Conservation (phyloP, 164 flowering plant genomes). For the Macadamia tetraphylla region DNA sequence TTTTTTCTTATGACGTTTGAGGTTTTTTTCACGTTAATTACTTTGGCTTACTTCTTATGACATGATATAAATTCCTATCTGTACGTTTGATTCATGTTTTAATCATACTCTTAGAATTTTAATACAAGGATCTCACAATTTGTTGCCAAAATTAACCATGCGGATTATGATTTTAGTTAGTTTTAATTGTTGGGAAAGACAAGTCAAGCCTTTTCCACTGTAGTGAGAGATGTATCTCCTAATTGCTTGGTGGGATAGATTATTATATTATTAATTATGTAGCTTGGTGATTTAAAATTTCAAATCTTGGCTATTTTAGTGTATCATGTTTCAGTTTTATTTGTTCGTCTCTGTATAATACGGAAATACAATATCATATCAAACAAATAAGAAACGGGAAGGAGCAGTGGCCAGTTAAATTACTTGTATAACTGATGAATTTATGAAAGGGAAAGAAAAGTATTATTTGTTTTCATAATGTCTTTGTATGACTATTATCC, state of each 20-base stretch:
- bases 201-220: no score
- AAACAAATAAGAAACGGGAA: no score
- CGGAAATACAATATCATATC: no score
- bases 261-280: slow-evolving; percentile 6
- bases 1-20: not conserved
- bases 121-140: not conserved
- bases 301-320: slow-evolving; percentile 34
- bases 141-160: not conserved
- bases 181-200: no score
- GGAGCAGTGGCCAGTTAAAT: no score
- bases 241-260: not conserved
- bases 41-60: not conserved
- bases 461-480: no score
- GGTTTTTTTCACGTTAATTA: not conserved
- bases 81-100: not conserved
- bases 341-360: no score
- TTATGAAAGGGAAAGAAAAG: no score
- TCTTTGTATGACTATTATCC: no score
- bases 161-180: not conserved
- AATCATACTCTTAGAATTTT: not conserved
- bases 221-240: not conserved
- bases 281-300: slow-evolving; percentile 56
- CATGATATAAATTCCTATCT: not conserved
- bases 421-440: no score
- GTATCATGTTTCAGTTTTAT: no score